Conservation (phyloP, 2,329 filamentous ascomycete genomes). For the Fusarium sp. region DNA sequence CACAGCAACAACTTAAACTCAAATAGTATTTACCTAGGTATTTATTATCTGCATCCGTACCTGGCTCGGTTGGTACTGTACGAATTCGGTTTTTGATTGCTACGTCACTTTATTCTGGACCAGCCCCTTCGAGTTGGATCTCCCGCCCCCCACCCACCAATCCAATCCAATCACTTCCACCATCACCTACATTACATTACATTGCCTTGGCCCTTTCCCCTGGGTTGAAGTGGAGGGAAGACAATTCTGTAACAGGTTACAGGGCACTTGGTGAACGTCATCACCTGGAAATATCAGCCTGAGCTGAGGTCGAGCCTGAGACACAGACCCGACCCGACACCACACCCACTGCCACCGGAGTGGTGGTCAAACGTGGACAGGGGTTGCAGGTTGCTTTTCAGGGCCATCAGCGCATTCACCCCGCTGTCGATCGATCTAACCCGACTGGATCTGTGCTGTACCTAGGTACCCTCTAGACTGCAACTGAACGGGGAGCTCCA, state of each 20-base stretch:
- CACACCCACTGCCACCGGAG: constrained; percentile 1
- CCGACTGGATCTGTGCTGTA: not conserved
- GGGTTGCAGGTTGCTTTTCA: constrained; percentile 7
- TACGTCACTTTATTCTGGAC: constrained; percentile 37
- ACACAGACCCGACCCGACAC: not conserved
- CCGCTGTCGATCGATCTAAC: constrained; percentile 40
- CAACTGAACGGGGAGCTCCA: constrained; percentile 3
- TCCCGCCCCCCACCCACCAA: constrained; percentile 12
- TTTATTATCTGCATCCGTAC: constrained; percentile 2
- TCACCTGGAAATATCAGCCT: constrained; percentile 26
- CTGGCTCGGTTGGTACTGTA: not conserved
- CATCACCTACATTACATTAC: too few relatives aligned
- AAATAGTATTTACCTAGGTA: not conserved
- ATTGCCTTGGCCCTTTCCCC: constrained; percentile 13
- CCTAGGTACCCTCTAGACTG: not conserved
- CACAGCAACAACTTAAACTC: not conserved
- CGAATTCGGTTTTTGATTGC: not conserved
- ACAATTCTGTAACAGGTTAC: constrained; percentile 18
- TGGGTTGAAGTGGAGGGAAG: constrained; percentile 2
- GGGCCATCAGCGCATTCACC: constrained; percentile 17
- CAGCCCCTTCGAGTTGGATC: not conserved
- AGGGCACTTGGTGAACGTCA: constrained; percentile 32
- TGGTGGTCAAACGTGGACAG: not conserved
- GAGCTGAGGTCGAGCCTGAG: constrained; percentile 28
- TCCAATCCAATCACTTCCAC: constrained; percentile 26